Evolutionary conservation across 2,329 filamentous ascomycete species (phyloP).

Genomic region (Verticillium albo-atrum): DNA sequence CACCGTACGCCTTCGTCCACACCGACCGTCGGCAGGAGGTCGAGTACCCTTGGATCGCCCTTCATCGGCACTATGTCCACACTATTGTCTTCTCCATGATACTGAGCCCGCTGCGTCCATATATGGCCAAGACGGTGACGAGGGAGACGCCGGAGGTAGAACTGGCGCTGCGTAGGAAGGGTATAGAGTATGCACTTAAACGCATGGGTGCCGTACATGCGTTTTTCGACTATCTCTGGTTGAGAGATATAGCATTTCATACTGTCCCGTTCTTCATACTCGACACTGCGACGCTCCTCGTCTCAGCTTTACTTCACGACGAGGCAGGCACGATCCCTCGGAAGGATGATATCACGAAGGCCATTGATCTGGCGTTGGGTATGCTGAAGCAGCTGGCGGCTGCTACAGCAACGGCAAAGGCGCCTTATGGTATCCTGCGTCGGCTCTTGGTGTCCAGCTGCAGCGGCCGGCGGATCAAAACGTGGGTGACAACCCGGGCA

Average conservation of each 20-base stretch:
- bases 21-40: conserved; percentile 37
- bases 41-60: conserved; percentile 33
- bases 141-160: conserved; percentile 22
- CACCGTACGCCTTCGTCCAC: conserved; percentile 29
- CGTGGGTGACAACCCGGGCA: too few species aligned
- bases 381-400: background rate
- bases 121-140: conserved; percentile 32
- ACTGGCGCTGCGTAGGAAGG: conserved; percentile 31
- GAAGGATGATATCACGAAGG: conserved; percentile 29
- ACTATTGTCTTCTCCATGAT: conserved; percentile 38
- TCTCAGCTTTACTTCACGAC: conserved; percentile 48
- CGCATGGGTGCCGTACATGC: conserved; percentile 33
- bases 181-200: conserved; percentile 37
- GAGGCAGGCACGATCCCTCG: conserved; percentile 31
- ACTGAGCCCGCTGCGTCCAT: too few species aligned
- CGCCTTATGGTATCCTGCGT: background rate
- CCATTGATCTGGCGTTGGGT: background rate
- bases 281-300: conserved; percentile 44
- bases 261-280: conserved; percentile 46
- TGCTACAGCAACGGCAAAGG: background rate
- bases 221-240: conserved; percentile 39
- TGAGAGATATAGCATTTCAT: conserved; percentile 43
- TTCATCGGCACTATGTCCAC: conserved; percentile 42
- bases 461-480: too few species aligned
- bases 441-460: background rate